Conservation (phyloP, 495 filamentous ascomycete genomes). For the Thozetella sp. region DNA sequence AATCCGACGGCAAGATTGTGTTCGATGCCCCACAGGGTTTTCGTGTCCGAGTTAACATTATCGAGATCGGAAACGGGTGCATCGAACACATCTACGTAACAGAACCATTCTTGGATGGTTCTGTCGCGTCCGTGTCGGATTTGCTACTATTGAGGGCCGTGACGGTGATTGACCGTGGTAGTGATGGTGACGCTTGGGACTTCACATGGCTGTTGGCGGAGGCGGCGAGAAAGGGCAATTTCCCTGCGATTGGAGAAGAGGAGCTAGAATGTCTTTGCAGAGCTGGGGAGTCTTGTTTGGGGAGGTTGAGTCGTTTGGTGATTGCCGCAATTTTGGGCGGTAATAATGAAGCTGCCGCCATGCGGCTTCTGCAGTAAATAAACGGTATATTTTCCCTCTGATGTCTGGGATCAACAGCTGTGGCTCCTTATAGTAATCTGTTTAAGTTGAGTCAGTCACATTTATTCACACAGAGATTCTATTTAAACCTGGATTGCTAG, state of each 20-base stretch:
- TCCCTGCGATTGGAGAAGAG: constrained; percentile 7
- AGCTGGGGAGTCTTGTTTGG: constrained; percentile 11
- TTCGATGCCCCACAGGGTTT: constrained; percentile 19
- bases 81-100: constrained; percentile 17
- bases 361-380: constrained; percentile 12
- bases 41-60: constrained; percentile 13
- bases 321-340: constrained; percentile 7
- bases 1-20: constrained; percentile 16
- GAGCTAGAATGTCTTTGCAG: constrained; percentile 5
- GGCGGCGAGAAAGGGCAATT: constrained; percentile 9
- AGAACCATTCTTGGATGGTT: constrained; percentile 11
- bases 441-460: too few species aligned
- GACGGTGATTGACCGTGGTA: constrained; percentile 19
- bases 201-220: constrained; percentile 14
- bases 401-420: too few species aligned
- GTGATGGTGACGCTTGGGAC: constrained; percentile 13
- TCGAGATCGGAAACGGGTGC: constrained; percentile 15
- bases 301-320: constrained; percentile 7
- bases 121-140: constrained; percentile 19
- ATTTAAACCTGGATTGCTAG: too few species aligned
- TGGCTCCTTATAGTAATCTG: too few species aligned
- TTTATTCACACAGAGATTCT: too few species aligned
- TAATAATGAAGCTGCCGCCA: constrained; percentile 6
- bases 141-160: constrained; percentile 13
- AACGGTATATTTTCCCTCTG: too few species aligned